These are phyloP conservation scores for Endotrypanum monterogeii DNA, from an alignment of 208 protist species.

Conservation along the genomic window DNA sequence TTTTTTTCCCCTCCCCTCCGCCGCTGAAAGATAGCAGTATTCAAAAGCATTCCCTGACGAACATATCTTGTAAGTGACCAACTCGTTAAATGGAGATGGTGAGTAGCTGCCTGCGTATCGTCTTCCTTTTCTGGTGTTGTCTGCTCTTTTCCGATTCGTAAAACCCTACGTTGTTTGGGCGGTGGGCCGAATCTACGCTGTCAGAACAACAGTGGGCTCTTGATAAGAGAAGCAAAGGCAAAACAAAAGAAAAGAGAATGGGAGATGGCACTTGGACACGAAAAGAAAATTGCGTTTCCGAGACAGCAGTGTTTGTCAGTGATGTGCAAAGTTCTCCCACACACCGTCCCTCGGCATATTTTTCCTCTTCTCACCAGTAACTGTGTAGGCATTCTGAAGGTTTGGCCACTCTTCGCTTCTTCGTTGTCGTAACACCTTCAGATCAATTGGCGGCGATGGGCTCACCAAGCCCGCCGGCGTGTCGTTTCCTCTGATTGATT, in stretches of 20 bases:
- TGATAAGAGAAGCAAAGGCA: too few species aligned
- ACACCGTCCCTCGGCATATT: neutral
- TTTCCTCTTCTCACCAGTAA: neutral
- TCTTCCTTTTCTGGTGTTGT: neutral
- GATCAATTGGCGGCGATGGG: neutral
- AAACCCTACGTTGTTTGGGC: neutral
- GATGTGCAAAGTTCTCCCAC: neutral
- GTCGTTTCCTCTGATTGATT: neutral
- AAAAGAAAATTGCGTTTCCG: too few species aligned
- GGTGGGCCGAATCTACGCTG: too few species aligned
- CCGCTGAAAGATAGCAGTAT: neutral
- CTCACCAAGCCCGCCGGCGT: neutral
- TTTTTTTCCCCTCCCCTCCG: neutral
- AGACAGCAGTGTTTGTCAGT: too few species aligned
- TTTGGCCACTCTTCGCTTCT: neutral
- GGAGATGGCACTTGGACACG: too few species aligned
- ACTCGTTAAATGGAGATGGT: neutral
- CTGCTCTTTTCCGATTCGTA: neutral
- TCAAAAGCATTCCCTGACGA: neutral
- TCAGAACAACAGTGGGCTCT: too few species aligned
- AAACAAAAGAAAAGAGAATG: too few species aligned
- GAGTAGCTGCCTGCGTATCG: neutral
- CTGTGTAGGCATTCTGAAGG: neutral
- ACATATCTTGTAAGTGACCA: neutral
- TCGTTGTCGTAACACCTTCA: neutral